Conservation (phyloP, 2,329 filamentous ascomycete genomes). For the Exserohilum rostratum region DNA sequence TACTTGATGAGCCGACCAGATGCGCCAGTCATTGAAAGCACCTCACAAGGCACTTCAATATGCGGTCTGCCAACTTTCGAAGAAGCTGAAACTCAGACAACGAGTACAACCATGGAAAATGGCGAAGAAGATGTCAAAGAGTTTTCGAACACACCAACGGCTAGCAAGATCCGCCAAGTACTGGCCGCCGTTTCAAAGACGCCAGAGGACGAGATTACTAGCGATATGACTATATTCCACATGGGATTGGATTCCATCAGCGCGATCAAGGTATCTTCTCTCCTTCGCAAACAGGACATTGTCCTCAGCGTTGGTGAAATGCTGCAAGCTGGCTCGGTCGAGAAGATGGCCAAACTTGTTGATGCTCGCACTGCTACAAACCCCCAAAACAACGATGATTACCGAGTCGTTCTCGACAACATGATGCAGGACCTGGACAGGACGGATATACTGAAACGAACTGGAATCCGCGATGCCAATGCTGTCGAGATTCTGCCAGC, state of each 20-base stretch:
- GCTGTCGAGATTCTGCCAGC: slow-evolving; percentile 69
- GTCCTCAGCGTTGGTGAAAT: slow-evolving; percentile 73
- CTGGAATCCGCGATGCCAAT: slow-evolving; percentile 52
- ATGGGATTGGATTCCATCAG: slow-evolving; percentile 91
- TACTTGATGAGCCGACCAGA: slow-evolving; percentile 60
- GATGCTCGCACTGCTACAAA: slow-evolving; percentile 16
- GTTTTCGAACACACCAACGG: slow-evolving; percentile 39
- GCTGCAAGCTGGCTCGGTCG: slow-evolving; percentile 68
- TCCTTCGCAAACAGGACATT: slow-evolving; percentile 69
- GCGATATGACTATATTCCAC: slow-evolving; percentile 74
- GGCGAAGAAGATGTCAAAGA: neutral
- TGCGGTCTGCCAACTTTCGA: slow-evolving; percentile 65
- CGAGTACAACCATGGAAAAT: neutral
- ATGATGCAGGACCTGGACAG: slow-evolving; percentile 51
- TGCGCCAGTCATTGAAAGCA: slow-evolving; percentile 61
- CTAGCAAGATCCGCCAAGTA: slow-evolving; percentile 53
- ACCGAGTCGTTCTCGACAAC: slow-evolving; percentile 7
- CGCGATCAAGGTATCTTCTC: slow-evolving; percentile 78
- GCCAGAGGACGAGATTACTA: slow-evolving; percentile 62
- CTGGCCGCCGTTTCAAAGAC: slow-evolving; percentile 66
- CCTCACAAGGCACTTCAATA: slow-evolving; percentile 62
- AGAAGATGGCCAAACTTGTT: slow-evolving; percentile 63
- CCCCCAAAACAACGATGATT: slow-evolving; percentile 1
- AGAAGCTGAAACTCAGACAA: neutral
- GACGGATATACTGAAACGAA: slow-evolving; percentile 45